Evolutionary conservation across 106 monocot species (phyloP), one percentile per base, ranked within the genome.

Genomic region (Narthecium ossifragum): DNA sequence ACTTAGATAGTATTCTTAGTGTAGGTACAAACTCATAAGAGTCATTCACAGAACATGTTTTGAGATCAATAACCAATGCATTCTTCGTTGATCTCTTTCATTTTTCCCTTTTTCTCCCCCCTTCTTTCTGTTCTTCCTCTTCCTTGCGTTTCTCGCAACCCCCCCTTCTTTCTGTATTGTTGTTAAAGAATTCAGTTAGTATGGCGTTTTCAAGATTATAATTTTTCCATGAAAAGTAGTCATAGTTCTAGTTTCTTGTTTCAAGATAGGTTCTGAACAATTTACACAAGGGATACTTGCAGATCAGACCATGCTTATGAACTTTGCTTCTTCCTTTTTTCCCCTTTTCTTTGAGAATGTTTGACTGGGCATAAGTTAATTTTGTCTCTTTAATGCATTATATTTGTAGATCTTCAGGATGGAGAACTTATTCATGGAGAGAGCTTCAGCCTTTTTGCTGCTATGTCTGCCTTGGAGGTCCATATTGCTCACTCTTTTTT

Each of bases 391-490:
- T 37, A 43, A 47, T 62, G 26, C 70, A 67, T 37, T 55, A 53
- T 82, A n/a, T 34, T 53, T 78, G 21, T 74, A 98, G 98, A 98
- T 72, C 79, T 98, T 66, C 78, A 81, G 59, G 91, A 91, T 59
- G 98, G 87, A 22, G 98, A 98, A 41, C 98, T 98, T 65, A 74
- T 98, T 64, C 91, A 87, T 77, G 91, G 87, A 49, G 98, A 98
- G 54, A 91, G 85, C 61, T 98, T 98, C 76, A 98, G 83, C 77
- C 78, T 98, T 2, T 98, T 98, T 88, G 98, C 91, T 81, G 86
- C 98, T 23, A 98, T 98, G 98, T 88, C 98, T 74, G 98, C 98
- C 4, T 74, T 98, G 76, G 98, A 98, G 87, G 98, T 98, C 88
- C 24, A 51, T 39, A 64, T 27, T 59, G 11, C 17, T 66, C 24